A percentile compares a stretch with the other conserved stretches of the same genome.
Evolutionary conservation across 306 rosid genomes (phyloP).

Genomic region (Castanospermum australe): DNA sequence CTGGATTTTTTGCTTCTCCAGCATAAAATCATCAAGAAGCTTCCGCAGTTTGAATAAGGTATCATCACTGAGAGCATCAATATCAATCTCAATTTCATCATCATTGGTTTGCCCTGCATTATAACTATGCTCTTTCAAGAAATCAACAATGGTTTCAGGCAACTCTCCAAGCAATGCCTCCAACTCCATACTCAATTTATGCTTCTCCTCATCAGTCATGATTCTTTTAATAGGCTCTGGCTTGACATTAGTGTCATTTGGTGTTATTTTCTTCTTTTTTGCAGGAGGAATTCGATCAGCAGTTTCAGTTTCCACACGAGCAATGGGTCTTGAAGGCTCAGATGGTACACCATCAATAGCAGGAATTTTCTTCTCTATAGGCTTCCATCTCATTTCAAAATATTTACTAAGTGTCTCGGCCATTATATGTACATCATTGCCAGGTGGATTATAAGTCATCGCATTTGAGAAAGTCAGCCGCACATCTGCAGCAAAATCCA

Average conservation of each 20-base stretch:
- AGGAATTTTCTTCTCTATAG: slow-evolving; percentile 71
- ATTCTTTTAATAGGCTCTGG: slow-evolving; percentile 40
- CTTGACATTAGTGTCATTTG: slow-evolving; percentile 37
- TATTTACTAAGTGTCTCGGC: slow-evolving; percentile 57
- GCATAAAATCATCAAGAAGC: slow-evolving; percentile 70
- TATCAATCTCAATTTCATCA: slow-evolving; percentile 92
- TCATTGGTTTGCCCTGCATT: slow-evolving; percentile 55
- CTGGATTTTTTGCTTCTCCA: slow-evolving; percentile 59
- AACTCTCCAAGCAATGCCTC: slow-evolving; percentile 66
- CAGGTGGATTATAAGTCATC: slow-evolving; percentile 81
- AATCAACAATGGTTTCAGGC: slow-evolving; percentile 73
- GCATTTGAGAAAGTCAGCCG: slow-evolving; percentile 86
- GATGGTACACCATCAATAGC: slow-evolving; percentile 33
- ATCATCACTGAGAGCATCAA: slow-evolving; percentile 76
- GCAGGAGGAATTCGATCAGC: slow-evolving; percentile 44
- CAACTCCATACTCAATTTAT: slow-evolving; percentile 66
- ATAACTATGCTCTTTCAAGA: slow-evolving; percentile 65
- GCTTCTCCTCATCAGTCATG: slow-evolving; percentile 69
- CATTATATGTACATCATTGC: slow-evolving; percentile 72
- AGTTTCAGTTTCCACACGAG: slow-evolving; percentile 40
- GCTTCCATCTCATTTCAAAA: slow-evolving; percentile 81
- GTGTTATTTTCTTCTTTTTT: slow-evolving; percentile 56
- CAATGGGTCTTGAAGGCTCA: slow-evolving; percentile 43
- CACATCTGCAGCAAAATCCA: slow-evolving; percentile 81
- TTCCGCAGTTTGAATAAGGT: slow-evolving; percentile 65